A percentile compares a stretch with the other conserved stretches of the same genome.
These are phyloP conservation scores for Pisolithus marmoratus DNA, from an alignment of 768 basidiomycete species.

Conservation along the genomic window DNA sequence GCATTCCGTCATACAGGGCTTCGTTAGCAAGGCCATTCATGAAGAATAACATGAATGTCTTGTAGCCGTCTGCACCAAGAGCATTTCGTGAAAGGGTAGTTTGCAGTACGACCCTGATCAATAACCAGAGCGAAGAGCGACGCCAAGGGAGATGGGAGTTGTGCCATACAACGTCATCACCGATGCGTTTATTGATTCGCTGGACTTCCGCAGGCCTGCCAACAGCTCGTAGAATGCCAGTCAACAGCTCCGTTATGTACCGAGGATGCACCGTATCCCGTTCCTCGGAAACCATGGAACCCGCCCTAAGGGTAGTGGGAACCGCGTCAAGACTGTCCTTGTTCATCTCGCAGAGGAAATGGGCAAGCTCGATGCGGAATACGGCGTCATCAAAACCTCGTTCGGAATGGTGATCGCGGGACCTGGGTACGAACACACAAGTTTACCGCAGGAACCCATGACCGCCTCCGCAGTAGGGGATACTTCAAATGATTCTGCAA, in stretches of 20 bases:
- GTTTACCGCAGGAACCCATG: constrained; percentile 36
- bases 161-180: constrained; percentile 42
- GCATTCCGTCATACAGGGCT: neutral
- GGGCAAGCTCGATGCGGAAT: constrained; percentile 30
- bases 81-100: constrained; percentile 20
- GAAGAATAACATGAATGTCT: constrained; percentile 30
- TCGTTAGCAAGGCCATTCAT: constrained; percentile 13
- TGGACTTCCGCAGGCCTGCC: constrained; percentile 23
- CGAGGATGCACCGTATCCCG: constrained; percentile 39
- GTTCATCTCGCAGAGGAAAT: too few species aligned
- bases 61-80: constrained; percentile 19
- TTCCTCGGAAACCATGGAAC: constrained; percentile 28
- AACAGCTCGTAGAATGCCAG: constrained; percentile 39
- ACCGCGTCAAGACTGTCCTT: constrained; percentile 28
- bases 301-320: constrained; percentile 34
- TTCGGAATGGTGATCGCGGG: constrained; percentile 36
- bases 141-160: constrained; percentile 40
- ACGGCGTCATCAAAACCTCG: constrained; percentile 12
- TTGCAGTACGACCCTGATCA: constrained; percentile 42
- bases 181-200: constrained; percentile 38
- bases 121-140: constrained; percentile 45
- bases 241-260: constrained; percentile 45
- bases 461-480: constrained; percentile 32
- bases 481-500: constrained; percentile 44
- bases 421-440: constrained; percentile 42